phyloP scores from a whole-genome alignment of 257 asterid genomes.

The Coffea canephora region DNA sequence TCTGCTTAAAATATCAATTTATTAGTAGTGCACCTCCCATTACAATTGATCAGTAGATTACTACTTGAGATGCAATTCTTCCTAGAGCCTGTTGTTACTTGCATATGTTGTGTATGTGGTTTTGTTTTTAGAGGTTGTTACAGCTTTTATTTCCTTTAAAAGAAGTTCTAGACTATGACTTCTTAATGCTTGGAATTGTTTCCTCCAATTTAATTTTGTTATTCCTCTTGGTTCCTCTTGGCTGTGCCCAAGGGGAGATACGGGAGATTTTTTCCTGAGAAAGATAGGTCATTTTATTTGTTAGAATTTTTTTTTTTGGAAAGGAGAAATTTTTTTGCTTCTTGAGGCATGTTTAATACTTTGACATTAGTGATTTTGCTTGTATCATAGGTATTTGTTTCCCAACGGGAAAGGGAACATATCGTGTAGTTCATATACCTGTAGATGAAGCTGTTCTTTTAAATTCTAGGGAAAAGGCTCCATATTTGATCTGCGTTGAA shows the following conservation, averaged over 20 bases:
- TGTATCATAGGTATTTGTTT: constrained; percentile 75
- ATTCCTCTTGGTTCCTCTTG: background rate
- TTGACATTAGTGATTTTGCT: constrained; percentile 21
- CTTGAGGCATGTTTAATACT: constrained; percentile 11
- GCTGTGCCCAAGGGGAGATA: background rate
- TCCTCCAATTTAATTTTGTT: background rate
- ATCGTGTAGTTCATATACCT: constrained; percentile 96
- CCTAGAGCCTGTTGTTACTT: background rate
- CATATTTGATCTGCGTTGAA: constrained; percentile 91
- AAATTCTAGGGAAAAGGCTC: constrained; percentile 99
- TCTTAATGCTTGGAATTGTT: background rate
- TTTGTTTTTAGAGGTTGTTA: background rate
- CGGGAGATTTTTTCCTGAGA: too few species aligned
- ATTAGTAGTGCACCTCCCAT: background rate
- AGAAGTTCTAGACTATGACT: background rate
- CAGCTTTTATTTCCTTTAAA: background rate
- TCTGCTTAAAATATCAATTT: background rate
- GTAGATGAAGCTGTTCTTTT: constrained; percentile 97
- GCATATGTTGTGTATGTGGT: background rate
- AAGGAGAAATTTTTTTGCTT: background rate
- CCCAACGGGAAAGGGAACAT: constrained; percentile 93
- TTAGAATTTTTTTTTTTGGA: background rate
- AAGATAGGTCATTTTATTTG: background rate
- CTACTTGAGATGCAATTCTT: constrained; percentile 1
- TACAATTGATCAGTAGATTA: background rate